Evolutionary conservation across 1,139 yeast genomes (phyloP).

Genomic region (Saccharomyces hybrid): DNA sequence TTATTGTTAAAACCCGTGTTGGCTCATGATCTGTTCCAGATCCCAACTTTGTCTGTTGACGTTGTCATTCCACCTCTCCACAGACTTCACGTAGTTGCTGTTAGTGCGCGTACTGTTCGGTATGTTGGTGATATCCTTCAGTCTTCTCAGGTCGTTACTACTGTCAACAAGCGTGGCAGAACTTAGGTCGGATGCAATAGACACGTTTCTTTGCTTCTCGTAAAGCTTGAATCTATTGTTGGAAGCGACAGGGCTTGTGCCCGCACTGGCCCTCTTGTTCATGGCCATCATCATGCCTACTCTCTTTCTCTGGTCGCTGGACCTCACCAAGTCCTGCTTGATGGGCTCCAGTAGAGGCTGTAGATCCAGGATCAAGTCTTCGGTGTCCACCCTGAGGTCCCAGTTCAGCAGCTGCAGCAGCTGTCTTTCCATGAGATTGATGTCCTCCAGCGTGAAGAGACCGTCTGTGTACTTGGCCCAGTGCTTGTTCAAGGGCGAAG

Average conservation of each 20-base stretch:
- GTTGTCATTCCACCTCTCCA: background rate
- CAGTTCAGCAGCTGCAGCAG: slow-evolving; percentile 59
- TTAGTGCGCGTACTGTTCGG: background rate
- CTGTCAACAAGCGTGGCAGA: slow-evolving; percentile 15
- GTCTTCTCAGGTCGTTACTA: slow-evolving; percentile 1
- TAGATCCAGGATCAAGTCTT: slow-evolving; percentile 45
- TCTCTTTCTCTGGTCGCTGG: slow-evolving; percentile 19
- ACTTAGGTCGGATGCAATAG: slow-evolving; percentile 23
- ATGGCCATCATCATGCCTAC: slow-evolving; percentile 7
- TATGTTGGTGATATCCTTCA: background rate
- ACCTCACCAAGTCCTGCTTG: slow-evolving; percentile 45
- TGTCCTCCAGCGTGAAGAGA: slow-evolving; percentile 56
- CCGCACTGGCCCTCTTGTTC: slow-evolving; percentile 4
- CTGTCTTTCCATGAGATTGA: slow-evolving; percentile 76
- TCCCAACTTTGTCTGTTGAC: slow-evolving; percentile 8
- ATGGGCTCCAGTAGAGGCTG: slow-evolving; percentile 55
- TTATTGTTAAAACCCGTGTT: background rate
- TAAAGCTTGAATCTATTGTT: background rate
- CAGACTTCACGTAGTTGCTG: background rate
- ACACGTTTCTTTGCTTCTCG: slow-evolving; percentile 12
- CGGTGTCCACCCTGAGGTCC: slow-evolving; percentile 53
- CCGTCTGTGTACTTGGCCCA: slow-evolving; percentile 78
- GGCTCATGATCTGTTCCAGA: slow-evolving; percentile 5
- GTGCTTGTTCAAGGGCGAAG: slow-evolving; percentile 66
- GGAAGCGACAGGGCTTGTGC: slow-evolving; percentile 1